phyloP scores from a whole-genome alignment of 164 flowering plant species.

The Warburgia ugandensis region DNA sequence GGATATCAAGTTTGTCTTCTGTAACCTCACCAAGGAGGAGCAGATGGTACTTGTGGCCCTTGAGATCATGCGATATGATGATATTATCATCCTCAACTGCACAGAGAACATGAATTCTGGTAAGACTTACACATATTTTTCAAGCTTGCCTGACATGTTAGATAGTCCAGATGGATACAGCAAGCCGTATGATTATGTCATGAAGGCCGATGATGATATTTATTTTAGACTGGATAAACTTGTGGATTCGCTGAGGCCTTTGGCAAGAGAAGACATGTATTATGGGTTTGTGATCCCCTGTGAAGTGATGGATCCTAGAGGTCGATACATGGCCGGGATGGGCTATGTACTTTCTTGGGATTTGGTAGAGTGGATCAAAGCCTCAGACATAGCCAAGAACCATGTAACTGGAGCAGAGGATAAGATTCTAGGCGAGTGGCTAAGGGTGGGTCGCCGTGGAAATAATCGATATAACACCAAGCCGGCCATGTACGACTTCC shows the following conservation, averaged over 20 bases:
- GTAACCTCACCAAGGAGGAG: slow-evolving; percentile 78
- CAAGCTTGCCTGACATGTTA: slow-evolving; percentile 48
- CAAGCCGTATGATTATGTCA: slow-evolving; percentile 13
- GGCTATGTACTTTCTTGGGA: slow-evolving; percentile 16
- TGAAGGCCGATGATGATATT: slow-evolving; percentile 17
- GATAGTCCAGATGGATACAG: background rate
- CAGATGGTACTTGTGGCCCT: slow-evolving; percentile 61
- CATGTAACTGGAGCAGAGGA: slow-evolving; percentile 10
- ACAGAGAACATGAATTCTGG: slow-evolving; percentile 78
- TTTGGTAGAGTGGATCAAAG: slow-evolving; percentile 7
- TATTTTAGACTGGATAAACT: slow-evolving; percentile 4
- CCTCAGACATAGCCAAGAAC: slow-evolving; percentile 6
- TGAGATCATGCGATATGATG: slow-evolving; percentile 77
- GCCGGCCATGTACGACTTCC: slow-evolving; percentile 22
- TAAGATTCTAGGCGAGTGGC: slow-evolving; percentile 7
- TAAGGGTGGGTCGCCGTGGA: slow-evolving; percentile 2
- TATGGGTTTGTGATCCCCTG: slow-evolving; percentile 14
- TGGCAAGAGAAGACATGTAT: slow-evolving; percentile 13
- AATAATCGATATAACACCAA: slow-evolving; percentile 12
- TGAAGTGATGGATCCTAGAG: background rate
- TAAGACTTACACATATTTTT: slow-evolving; percentile 72
- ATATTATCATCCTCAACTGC: slow-evolving; percentile 72
- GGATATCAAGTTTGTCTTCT: slow-evolving; percentile 77
- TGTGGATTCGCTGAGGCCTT: slow-evolving; percentile 6
- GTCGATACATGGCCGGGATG: slow-evolving; percentile 14